Evolutionary conservation across 1,139 yeast species (phyloP).

Genomic region (Candida mesenterica): DNA sequence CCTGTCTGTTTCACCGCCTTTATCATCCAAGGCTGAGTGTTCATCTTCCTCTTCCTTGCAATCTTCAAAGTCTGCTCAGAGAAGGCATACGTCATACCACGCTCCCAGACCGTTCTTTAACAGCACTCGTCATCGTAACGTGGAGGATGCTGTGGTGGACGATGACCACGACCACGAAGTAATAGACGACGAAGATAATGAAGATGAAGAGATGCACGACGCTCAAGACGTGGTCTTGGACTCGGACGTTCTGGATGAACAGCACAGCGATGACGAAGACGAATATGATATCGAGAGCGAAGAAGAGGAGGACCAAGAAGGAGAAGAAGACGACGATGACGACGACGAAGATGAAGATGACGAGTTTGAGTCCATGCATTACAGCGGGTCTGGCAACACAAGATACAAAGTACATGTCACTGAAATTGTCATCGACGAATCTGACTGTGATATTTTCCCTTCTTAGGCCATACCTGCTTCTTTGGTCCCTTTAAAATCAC

Average conservation of each 20-base stretch:
- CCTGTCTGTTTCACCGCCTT: slow-evolving; percentile 4
- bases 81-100: slow-evolving; percentile 38
- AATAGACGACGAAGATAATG: slow-evolving; percentile 13
- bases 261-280: slow-evolving; percentile 13
- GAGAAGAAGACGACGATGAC: slow-evolving; percentile 16
- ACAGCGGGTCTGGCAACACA: slow-evolving; percentile 26
- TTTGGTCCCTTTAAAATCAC: no score
- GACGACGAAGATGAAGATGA: slow-evolving; percentile 4
- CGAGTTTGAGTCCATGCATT: slow-evolving; percentile 14
- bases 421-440: slow-evolving; percentile 49
- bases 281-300: slow-evolving; percentile 15
- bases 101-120: slow-evolving; percentile 26
- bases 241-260: slow-evolving; percentile 4
- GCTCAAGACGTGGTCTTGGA: slow-evolving; percentile 3
- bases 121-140: slow-evolving; percentile 7
- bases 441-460: slow-evolving; percentile 19
- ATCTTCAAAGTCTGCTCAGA: slow-evolving; percentile 6
- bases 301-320: slow-evolving; percentile 17
- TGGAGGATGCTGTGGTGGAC: slow-evolving; percentile 17
- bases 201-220: slow-evolving; percentile 2
- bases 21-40: slow-evolving; percentile 3
- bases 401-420: slow-evolving; percentile 50
- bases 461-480: no score
- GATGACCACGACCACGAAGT: slow-evolving; percentile 15
- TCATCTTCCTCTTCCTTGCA: slow-evolving; percentile 4